A percentile compares a stretch with the other conserved stretches of the same genome.
Conservation (phyloP, 169 alveolate species). For the Plasmodium gonderi region DNA sequence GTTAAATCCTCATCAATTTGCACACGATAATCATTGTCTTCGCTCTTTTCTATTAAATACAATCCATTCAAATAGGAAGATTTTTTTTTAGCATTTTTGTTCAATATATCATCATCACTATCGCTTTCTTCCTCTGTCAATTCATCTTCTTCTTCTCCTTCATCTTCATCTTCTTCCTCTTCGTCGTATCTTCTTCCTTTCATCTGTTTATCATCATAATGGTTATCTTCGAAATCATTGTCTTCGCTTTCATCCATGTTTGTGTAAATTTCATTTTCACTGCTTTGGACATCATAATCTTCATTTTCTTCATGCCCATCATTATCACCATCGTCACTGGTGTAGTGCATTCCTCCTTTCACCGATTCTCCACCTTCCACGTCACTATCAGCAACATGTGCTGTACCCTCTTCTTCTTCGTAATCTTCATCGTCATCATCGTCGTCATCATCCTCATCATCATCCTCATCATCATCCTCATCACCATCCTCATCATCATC, state of each 20-base stretch:
- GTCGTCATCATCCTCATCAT: background rate
- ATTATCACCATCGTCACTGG: background rate
- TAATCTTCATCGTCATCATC: background rate
- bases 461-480: background rate
- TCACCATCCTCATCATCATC: background rate
- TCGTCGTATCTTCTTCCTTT: background rate
- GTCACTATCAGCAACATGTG: too few relatives aligned
- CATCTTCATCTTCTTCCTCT: constrained; percentile 20
- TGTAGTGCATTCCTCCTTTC: too few relatives aligned
- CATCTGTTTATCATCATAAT: background rate
- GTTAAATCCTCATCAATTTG: constrained; percentile 56
- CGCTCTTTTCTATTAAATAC: constrained; percentile 66
- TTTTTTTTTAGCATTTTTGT: constrained; percentile 19
- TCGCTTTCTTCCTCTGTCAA: constrained; percentile 28
- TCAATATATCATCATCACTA: constrained; percentile 4
- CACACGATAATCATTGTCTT: constrained; percentile 14
- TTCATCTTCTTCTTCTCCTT: background rate
- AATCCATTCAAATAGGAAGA: constrained; percentile 25
- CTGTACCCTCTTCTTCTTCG: background rate
- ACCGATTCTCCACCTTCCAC: too few relatives aligned
- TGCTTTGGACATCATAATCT: background rate
- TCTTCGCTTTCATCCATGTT: background rate
- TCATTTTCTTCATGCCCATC: background rate
- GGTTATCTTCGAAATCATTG: background rate
- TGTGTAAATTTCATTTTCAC: background rate